Evolutionary conservation across 257 asterid species (phyloP), one percentile per base, ranked within the genome.

Genomic region (Jacaranda copaia): DNA sequence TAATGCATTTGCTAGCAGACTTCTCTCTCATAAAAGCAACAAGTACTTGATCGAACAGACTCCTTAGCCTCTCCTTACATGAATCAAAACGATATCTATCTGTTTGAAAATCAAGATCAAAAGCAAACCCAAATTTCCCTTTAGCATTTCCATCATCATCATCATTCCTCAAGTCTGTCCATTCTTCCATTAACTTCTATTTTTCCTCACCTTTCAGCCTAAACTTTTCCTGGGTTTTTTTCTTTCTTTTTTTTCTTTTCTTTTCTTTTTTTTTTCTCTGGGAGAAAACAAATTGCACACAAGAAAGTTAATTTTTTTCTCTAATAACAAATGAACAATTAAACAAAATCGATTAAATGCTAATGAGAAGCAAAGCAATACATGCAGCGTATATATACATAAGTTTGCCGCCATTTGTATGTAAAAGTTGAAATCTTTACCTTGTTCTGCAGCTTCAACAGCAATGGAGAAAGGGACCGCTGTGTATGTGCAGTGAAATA

Each of bases 1-100:
- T 84, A 42, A 75, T 42, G 57, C 83, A 46, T 62, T 77, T 85
- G 6, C 72, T 49, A 32, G 65, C 80, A 76, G 77, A 81, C 61
- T 77, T 78, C n/a, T 86, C 88, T 66, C 84, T 81, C 46, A 88
- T 49, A 80, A 85, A 89, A 56, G 64, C 73, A 39, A 36, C 77
- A 62, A 93, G 86, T 20, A 89, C 77, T 48, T 84, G 84, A 79
- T 91, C 90, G 79, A 93, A 93, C 86, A 85, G 67, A 49, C 80
- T 43, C 89, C 88, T 84, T 10, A 89, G 60, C 79, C 88, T 84
- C 79, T 84, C 86, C 81, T 85, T 88, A 73, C 82, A 42, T 2
- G 84, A 86, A 82, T 82, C 92, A 48, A 85, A 86, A 64, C 83
- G 84, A 48, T 78, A 77, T 43, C 79, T 84, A 70, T 83, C 81